Percentiles rank a stretch among this genome's conserved stretches.
Conservation (phyloP, 305 asterid species). For the Fraxinus sp. region DNA sequence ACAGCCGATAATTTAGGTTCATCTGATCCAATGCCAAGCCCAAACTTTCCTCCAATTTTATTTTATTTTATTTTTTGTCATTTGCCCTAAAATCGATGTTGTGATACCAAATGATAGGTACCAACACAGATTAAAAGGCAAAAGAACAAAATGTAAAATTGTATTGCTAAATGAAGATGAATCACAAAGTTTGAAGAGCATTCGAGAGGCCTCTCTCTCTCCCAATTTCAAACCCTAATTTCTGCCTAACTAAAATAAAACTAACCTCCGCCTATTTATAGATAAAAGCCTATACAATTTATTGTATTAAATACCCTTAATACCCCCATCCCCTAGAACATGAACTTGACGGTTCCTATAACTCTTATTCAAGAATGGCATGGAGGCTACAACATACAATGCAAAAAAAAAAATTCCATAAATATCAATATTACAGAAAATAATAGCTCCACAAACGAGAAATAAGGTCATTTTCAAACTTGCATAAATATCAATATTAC, state of each 20-base stretch:
- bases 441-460: not conserved
- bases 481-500: not conserved
- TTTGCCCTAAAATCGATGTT: not conserved
- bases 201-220: not conserved
- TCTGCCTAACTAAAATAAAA: not conserved
- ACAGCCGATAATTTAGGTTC: not conserved
- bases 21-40: not conserved
- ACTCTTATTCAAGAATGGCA: not conserved
- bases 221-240: not conserved
- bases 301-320: not conserved
- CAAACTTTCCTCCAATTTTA: not conserved
- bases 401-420: not conserved
- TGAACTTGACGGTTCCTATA: not conserved
- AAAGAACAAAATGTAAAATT: not conserved
- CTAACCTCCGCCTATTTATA: not conserved
- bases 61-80: not conserved
- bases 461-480: not conserved
- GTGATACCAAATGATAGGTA: not conserved
- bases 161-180: not conserved
- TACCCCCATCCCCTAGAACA: not conserved
- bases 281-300: not conserved
- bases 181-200: not conserved
- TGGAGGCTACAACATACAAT: not conserved
- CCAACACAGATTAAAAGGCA: not conserved
- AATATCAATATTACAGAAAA: not conserved